Base-by-base conservation (phyloP, 2,329 filamentous ascomycete species). In the Talaromyces sp. region DNA sequence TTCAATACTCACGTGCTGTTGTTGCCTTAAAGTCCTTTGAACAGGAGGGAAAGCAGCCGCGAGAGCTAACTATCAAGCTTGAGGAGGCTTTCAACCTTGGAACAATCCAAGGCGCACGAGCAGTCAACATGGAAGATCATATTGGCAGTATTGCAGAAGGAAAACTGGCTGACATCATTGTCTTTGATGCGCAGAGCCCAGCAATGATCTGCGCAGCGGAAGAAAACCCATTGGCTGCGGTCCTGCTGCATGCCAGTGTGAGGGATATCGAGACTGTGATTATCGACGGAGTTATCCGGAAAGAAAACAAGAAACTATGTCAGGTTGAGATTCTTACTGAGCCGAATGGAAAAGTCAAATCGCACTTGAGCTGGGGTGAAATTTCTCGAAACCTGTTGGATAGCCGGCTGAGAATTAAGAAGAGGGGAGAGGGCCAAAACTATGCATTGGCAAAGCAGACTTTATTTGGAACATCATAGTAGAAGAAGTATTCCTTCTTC, bases 71-170 rank as follows among this genome's bases (percentile, higher is more conserved):
- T 1, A 49, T 55, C n/a, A 59, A 59, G 32, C 50, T 59, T 13
- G 51, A 55, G 31, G 52, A 59, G 14, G 58, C 17, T 14, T 59
- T 59, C 26, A 63, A 64, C n/a, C 64, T 73, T 11, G 70, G 62
- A 2, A 73, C 71, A 7, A 69, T 72, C 41, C 64, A 70, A 24
- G 71, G 71, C 4, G 71, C 71, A 1, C 64, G 63, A 10, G 67
- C 69, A 1, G 65, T 73, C n/a, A 59, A 61, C 8, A 66, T 71
- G 66, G 69, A 66, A 46, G 64, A 69, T 31, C 50, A 66, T 5
- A 43, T 73, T 29, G 71, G 71, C 2, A 67, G 64, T 17, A 60
- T 73, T 14, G 62, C 63, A 8, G 67, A 65, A 5, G 70, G 70
- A 0, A 73, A 73, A 59, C 19, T 63, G 32, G 71, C 67, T 7